Evolutionary conservation across 306 rosid species (phyloP).

Genomic region (Pyrus pyrifolia): DNA sequence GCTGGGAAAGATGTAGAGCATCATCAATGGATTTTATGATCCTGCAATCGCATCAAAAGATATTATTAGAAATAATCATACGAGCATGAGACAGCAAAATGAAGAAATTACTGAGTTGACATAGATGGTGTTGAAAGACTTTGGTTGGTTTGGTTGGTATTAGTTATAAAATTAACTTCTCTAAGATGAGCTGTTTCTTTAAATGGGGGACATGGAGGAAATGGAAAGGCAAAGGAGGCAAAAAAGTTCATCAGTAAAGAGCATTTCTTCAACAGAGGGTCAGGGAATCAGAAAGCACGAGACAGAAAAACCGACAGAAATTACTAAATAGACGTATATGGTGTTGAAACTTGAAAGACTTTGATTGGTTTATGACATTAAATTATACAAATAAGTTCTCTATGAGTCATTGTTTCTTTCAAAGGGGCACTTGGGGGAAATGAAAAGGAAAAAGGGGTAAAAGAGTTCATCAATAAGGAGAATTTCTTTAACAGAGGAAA

Average conservation of each 20-base stretch:
- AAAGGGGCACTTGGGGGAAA: neutral
- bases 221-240: too few species aligned
- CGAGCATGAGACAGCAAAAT: neutral
- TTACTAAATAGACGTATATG: slow-evolving; percentile 1
- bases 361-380: neutral
- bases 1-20: slow-evolving; percentile 72
- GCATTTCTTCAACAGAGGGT: too few species aligned
- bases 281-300: neutral
- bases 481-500: neutral
- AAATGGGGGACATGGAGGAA: too few species aligned
- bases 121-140: neutral
- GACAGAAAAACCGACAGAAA: neutral
- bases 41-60: slow-evolving; percentile 47
- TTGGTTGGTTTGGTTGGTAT: neutral
- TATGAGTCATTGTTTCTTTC: neutral
- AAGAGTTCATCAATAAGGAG: neutral
- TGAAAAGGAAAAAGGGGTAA: neutral
- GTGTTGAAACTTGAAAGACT: neutral
- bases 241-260: too few species aligned
- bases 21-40: slow-evolving; percentile 70
- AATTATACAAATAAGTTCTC: neutral
- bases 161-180: too few species aligned
- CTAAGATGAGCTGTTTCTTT: too few species aligned
- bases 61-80: slow-evolving; percentile 15
- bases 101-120: neutral